phyloP scores from a whole-genome alignment of 139 green algal genomes.

The Eudorina sp. region DNA sequence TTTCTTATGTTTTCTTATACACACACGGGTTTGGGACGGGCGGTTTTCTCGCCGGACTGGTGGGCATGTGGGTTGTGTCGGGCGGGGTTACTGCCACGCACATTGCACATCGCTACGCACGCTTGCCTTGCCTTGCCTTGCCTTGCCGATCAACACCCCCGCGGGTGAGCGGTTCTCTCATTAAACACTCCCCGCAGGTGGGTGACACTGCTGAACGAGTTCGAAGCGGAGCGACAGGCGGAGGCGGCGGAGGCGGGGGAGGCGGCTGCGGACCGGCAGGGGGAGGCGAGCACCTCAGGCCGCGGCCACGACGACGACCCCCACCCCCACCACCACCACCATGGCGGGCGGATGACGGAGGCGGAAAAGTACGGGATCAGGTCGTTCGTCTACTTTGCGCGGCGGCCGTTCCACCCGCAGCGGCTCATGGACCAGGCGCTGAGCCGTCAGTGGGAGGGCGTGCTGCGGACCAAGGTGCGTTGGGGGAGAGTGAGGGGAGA shows the following conservation, averaged over 20 bases:
- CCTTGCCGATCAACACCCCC: not conserved
- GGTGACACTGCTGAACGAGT: conserved; percentile 59
- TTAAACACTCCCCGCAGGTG: conserved; percentile 1
- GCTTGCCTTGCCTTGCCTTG: too few species aligned
- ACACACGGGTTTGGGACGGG: too few species aligned
- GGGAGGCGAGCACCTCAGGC: not conserved
- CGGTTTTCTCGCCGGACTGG: too few species aligned
- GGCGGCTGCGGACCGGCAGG: not conserved
- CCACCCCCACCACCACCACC: conserved; percentile 46
- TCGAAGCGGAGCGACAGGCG: conserved; percentile 45
- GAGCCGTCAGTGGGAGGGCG: conserved; percentile 59
- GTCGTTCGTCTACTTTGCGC: conserved; percentile 74
- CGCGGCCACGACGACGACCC: not conserved
- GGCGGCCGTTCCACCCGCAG: conserved; percentile 70
- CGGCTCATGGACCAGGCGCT: conserved; percentile 66
- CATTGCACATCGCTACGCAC: too few species aligned
- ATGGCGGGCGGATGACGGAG: conserved; percentile 50
- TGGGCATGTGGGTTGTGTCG: too few species aligned
- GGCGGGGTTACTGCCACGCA: too few species aligned
- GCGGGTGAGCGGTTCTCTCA: not conserved
- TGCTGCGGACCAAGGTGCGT: conserved; percentile 69
- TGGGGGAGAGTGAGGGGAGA: not conserved
- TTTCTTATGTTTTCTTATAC: too few species aligned
- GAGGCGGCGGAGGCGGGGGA: not conserved
- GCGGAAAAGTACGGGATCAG: conserved; percentile 66